Evolutionary conservation across 2,329 filamentous ascomycete genomes (phyloP).

Genomic region (Penicillium sp.): DNA sequence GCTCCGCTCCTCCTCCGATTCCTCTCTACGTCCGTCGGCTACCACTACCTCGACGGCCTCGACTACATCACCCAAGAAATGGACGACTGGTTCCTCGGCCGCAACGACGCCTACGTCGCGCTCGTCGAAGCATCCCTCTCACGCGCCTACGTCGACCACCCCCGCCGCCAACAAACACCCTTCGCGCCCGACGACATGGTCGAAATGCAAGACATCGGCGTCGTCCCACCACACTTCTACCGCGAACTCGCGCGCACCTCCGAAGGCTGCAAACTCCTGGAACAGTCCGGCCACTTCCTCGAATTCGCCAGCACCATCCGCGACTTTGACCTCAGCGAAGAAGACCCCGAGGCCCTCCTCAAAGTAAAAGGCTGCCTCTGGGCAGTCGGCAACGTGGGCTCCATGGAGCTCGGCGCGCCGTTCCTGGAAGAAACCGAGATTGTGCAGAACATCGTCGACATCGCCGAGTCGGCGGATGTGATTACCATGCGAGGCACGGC

Average conservation of each 20-base stretch:
- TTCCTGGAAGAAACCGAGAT: conserved; percentile 90
- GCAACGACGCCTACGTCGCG: conserved; percentile 92
- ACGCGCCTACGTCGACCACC: conserved; percentile 64
- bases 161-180: conserved; percentile 41
- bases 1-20: conserved; percentile 89
- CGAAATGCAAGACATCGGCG: conserved; percentile 54
- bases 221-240: conserved; percentile 96
- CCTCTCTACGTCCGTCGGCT: conserved; percentile 91
- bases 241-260: conserved; percentile 86
- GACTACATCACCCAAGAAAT: conserved; percentile 99
- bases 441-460: conserved; percentile 78
- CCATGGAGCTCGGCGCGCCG: conserved; percentile 92
- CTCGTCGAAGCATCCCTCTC: conserved; percentile 95
- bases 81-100: conserved; percentile 98
- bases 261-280: conserved; percentile 84
- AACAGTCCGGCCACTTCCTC: conserved; percentile 92
- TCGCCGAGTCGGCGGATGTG: conserved; percentile 82
- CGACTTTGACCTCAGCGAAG: conserved; percentile 78
- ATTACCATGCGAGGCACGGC: conserved; percentile 93
- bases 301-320: conserved; percentile 88
- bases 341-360: conserved; percentile 78
- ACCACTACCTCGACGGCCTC: conserved; percentile 92
- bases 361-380: conserved; percentile 97
- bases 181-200: conserved; percentile 54
- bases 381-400: conserved; percentile 97